Conservation (phyloP, 1,139 yeast species). For the Starmera stellimalicola region DNA sequence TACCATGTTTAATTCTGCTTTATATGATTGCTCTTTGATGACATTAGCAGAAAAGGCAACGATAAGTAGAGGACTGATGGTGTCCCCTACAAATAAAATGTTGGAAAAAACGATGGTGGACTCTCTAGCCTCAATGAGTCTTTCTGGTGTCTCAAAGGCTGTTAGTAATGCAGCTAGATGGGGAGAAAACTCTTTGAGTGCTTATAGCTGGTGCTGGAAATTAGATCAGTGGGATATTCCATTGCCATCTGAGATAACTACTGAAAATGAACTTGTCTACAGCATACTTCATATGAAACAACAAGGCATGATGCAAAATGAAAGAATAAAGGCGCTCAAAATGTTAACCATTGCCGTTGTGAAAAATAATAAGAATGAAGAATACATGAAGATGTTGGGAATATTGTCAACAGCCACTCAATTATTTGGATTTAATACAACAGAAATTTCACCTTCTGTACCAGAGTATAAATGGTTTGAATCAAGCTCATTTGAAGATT, state of each 20-base stretch:
- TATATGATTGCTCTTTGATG: conserved; percentile 36
- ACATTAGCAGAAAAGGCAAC: too few relatives aligned
- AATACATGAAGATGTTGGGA: conserved; percentile 32
- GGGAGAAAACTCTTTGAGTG: too few relatives aligned
- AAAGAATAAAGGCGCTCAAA: conserved; percentile 11
- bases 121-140: conserved; percentile 37
- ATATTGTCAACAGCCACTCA: conserved; percentile 23
- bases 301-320: conserved; percentile 22
- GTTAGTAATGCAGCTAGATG: too few relatives aligned
- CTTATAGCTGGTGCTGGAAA: conserved; percentile 59
- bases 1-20: conserved; percentile 48
- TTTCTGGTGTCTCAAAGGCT: conserved; percentile 38
- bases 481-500: conserved; percentile 24
- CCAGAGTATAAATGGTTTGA: conserved; percentile 29
- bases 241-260: conserved; percentile 21
- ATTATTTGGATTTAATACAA: conserved; percentile 3
- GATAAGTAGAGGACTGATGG: conserved; percentile 3
- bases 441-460: conserved; percentile 5
- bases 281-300: conserved; percentile 36
- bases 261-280: conserved; percentile 37
- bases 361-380: not conserved
- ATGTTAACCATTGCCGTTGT: conserved; percentile 3
- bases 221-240: conserved; percentile 66
- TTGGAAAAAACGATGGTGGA: too few relatives aligned
- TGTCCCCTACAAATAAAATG: conserved; percentile 2